Percentiles rank a stretch among this genome's conserved stretches.
phyloP scores from a whole-genome alignment of 2,329 filamentous ascomycete genomes.

The Fusarium hostae region DNA sequence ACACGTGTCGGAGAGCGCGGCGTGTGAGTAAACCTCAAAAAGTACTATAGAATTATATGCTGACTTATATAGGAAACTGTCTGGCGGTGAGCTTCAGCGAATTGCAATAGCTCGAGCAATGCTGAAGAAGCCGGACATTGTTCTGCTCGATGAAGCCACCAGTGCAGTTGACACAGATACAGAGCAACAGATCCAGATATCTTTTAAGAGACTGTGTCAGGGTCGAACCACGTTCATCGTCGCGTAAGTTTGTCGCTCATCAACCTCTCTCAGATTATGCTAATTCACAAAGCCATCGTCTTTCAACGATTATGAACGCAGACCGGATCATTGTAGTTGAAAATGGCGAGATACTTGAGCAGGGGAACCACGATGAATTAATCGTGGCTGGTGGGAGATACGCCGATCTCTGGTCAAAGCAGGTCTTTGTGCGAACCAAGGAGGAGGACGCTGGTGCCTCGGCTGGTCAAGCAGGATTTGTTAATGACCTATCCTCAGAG shows the following conservation, averaged over 20 bases:
- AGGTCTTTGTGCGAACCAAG: constrained; percentile 65
- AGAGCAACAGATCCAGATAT: constrained; percentile 73
- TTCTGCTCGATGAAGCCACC: constrained; percentile 83
- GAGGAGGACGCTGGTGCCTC: constrained; percentile 48
- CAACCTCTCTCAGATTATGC: background rate
- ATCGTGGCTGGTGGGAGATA: constrained; percentile 70
- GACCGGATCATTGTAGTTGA: constrained; percentile 74
- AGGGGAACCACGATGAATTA: constrained; percentile 69
- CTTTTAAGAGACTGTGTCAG: constrained; percentile 66
- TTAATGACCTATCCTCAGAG: constrained; percentile 53
- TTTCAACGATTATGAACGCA: constrained; percentile 77
- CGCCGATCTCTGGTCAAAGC: constrained; percentile 72
- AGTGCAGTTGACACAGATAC: constrained; percentile 79
- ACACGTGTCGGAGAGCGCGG: constrained; percentile 64
- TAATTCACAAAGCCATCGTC: constrained; percentile 63
- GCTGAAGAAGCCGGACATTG: constrained; percentile 77
- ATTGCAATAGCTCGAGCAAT: constrained; percentile 77
- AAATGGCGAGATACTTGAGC: constrained; percentile 70
- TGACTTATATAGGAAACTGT: constrained; percentile 63
- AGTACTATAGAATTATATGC: background rate
- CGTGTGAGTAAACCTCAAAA: constrained; percentile 49
- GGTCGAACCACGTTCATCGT: constrained; percentile 75
- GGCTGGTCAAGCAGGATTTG: constrained; percentile 41
- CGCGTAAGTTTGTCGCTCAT: constrained; percentile 57
- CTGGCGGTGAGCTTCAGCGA: constrained; percentile 73